Evolutionary conservation across 345 rosid species (phyloP).

Genomic region (Arabis alpina): DNA sequence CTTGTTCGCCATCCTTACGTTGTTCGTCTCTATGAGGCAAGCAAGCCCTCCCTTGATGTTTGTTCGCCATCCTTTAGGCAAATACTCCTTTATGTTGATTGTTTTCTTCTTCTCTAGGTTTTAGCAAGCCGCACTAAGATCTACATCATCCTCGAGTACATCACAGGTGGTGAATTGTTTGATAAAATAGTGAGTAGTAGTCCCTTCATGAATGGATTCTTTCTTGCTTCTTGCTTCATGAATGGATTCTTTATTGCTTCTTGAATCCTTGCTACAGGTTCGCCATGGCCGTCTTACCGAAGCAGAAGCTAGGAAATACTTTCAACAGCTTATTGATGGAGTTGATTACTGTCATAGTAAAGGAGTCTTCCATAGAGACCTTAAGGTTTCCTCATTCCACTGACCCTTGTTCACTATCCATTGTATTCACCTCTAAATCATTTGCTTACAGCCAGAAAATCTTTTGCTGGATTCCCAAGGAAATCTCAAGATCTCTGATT

Average conservation of each 20-base stretch:
- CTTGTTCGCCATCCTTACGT: slow-evolving; percentile 95
- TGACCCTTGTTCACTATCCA: too few species aligned
- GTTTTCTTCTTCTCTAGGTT: slow-evolving; percentile 54
- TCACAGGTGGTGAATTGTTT: slow-evolving; percentile 96
- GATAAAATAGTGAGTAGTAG: slow-evolving; percentile 84
- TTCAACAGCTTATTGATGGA: slow-evolving; percentile 97
- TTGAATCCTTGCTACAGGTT: slow-evolving; percentile 49
- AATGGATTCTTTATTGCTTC: too few species aligned
- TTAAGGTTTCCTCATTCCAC: slow-evolving; percentile 39
- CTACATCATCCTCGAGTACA: slow-evolving; percentile 92
- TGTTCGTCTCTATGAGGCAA: slow-evolving; percentile 87
- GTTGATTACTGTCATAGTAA: slow-evolving; percentile 94
- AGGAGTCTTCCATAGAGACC: slow-evolving; percentile 94
- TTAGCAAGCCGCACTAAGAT: slow-evolving; percentile 92
- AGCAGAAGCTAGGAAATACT: slow-evolving; percentile 83
- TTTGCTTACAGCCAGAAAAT: slow-evolving; percentile 68
- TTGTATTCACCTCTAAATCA: too few species aligned
- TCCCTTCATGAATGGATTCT: neutral
- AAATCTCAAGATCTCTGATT: slow-evolving; percentile 91
- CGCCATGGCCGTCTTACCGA: slow-evolving; percentile 88
- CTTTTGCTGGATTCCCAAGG: slow-evolving; percentile 92
- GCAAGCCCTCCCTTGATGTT: slow-evolving; percentile 26
- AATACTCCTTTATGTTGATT: too few species aligned
- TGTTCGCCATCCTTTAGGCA: too few species aligned
- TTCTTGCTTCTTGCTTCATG: too few species aligned